Conservation (phyloP, 768 basidiomycete species). For the Pleurotus giganteus region DNA sequence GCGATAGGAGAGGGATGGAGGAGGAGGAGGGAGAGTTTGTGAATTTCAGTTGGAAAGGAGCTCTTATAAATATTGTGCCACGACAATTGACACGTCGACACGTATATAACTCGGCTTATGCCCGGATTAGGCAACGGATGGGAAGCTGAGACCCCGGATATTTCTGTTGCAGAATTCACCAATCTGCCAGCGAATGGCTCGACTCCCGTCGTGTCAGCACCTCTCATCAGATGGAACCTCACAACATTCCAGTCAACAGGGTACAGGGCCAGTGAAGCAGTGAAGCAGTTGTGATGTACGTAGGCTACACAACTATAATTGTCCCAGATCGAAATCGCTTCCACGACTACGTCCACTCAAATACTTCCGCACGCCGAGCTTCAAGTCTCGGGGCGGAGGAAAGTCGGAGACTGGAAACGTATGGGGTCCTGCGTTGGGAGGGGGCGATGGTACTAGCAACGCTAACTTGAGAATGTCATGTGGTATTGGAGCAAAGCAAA, state of each 20-base stretch:
- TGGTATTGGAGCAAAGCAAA: not conserved
- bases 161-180: not conserved
- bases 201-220: not conserved
- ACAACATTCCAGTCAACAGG: slow-evolving; percentile 7
- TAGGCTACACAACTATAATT: slow-evolving; percentile 25
- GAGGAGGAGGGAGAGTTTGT: slow-evolving; percentile 6
- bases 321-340: slow-evolving; percentile 62
- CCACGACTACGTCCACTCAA: slow-evolving; percentile 64
- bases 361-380: slow-evolving; percentile 49
- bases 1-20: slow-evolving; percentile 15
- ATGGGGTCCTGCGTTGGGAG: slow-evolving; percentile 63
- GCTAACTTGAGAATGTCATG: slow-evolving; percentile 14
- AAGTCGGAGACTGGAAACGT: slow-evolving; percentile 77
- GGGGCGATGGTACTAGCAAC: slow-evolving; percentile 44
- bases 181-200: slow-evolving; percentile 5
- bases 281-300: slow-evolving; percentile 8
- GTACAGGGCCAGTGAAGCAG: not conserved
- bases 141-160: not conserved
- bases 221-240: not conserved
- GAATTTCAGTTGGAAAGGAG: not conserved
- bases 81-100: slow-evolving; percentile 51
- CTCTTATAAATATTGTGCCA: slow-evolving; percentile 9
- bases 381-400: slow-evolving; percentile 72
- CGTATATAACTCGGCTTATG: slow-evolving; percentile 7
- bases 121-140: slow-evolving; percentile 8